Percentiles rank a stretch among this genome's conserved stretches.
These are phyloP conservation scores for Camelina hispida DNA, from an alignment of 345 rosid genomes.

Conservation along the genomic window DNA sequence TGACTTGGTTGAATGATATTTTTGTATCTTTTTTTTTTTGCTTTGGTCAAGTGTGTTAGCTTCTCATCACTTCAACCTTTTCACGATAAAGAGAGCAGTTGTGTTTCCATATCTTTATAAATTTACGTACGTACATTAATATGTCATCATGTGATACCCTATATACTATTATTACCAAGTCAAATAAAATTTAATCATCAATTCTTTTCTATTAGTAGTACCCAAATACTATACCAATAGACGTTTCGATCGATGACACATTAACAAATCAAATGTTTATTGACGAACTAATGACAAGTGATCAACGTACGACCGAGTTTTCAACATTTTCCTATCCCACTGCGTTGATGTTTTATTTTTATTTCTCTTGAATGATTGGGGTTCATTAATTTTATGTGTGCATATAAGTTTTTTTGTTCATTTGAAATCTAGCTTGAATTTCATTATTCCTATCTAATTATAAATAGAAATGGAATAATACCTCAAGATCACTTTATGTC, in stretches of 20 bases:
- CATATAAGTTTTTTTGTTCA: not conserved
- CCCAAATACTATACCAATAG: not conserved
- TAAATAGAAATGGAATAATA: conserved; percentile 1
- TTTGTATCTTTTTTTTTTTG: not conserved
- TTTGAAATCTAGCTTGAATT: conserved; percentile 34
- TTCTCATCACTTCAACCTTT: conserved; percentile 43
- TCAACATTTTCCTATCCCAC: not conserved
- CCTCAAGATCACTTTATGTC: conserved; percentile 16
- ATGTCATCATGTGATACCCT: conserved; percentile 9
- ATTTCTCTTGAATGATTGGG: not conserved
- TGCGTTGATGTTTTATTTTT: not conserved
- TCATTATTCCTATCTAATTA: conserved; percentile 1
- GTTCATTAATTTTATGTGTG: conserved; percentile 19
- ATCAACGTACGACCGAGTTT: not conserved
- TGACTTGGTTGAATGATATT: conserved; percentile 38
- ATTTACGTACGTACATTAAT: not conserved
- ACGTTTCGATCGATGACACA: conserved; percentile 18
- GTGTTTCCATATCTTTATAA: conserved; percentile 35
- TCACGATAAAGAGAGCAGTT: conserved; percentile 44
- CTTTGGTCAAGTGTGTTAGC: conserved; percentile 41
- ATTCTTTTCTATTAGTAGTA: not conserved
- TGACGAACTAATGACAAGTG: not conserved
- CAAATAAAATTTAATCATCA: not conserved
- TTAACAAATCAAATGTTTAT: not conserved
- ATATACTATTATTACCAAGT: conserved; percentile 20